These are phyloP conservation scores for Aeminium ludgeri DNA, from an alignment of 495 filamentous ascomycete species.

Conservation along the genomic window DNA sequence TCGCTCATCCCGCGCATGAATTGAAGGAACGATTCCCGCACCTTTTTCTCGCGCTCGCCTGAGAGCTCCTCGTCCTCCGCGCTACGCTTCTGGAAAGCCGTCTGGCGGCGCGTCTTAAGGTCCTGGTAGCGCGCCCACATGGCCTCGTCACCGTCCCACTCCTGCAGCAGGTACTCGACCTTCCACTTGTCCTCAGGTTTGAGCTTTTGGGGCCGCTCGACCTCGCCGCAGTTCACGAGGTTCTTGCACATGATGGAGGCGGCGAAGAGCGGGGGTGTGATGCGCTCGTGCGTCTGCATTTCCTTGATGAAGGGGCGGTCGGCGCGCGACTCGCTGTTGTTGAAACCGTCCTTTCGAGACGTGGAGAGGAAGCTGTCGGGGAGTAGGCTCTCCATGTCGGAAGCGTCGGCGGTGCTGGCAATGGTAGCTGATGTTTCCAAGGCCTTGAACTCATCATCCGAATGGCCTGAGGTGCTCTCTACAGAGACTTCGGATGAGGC, in stretches of 20 bases:
- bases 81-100: slow-evolving; percentile 21
- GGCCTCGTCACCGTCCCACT: slow-evolving; percentile 19
- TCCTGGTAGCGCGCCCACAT: slow-evolving; percentile 34
- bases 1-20: slow-evolving; percentile 17
- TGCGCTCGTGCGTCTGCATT: slow-evolving; percentile 3
- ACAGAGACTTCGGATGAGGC: too few species aligned
- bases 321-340: slow-evolving; percentile 8
- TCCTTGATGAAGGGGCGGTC: slow-evolving; percentile 14
- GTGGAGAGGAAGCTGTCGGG: too few species aligned
- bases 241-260: slow-evolving; percentile 56
- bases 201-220: slow-evolving; percentile 38
- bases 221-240: slow-evolving; percentile 44
- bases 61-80: slow-evolving; percentile 20
- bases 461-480: too few species aligned
- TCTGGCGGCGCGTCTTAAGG: slow-evolving; percentile 34
- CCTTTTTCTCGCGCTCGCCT: slow-evolving; percentile 30
- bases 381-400: too few species aligned
- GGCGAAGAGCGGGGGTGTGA: slow-evolving; percentile 32
- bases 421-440: too few species aligned
- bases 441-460: too few species aligned
- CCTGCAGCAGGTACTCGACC: slow-evolving; percentile 57
- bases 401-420: too few species aligned
- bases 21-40: slow-evolving; percentile 7
- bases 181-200: slow-evolving; percentile 42
- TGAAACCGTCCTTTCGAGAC: neutral